Conservation (phyloP, 805 yeast species). For the Myxozyma vanderwaltii region DNA sequence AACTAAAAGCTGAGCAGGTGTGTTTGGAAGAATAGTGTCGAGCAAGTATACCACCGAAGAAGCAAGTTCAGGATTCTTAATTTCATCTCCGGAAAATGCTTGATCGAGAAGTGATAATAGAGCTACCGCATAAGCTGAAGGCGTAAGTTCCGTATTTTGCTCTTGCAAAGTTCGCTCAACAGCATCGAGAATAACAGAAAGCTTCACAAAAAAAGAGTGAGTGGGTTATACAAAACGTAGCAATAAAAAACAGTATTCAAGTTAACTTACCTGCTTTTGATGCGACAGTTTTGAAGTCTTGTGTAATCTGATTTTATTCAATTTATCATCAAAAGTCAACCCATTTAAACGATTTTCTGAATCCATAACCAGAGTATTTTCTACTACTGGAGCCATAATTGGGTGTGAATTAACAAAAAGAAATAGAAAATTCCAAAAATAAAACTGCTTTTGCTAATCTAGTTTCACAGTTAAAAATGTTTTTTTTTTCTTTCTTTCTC, state of each 20-base stretch:
- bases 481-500: not conserved
- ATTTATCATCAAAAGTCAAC: slow-evolving; percentile 55
- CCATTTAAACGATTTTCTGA: slow-evolving; percentile 1
- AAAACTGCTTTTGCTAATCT: too few species aligned
- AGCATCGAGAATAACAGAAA: slow-evolving; percentile 72
- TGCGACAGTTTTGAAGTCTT: slow-evolving; percentile 77
- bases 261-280: slow-evolving; percentile 63
- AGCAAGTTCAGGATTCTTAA: slow-evolving; percentile 64
- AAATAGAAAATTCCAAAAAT: too few species aligned
- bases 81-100: slow-evolving; percentile 55
- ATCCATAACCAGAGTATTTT: not conserved
- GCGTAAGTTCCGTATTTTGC: slow-evolving; percentile 58
- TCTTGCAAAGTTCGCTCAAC: slow-evolving; percentile 85
- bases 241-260: not conserved
- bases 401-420: too few species aligned
- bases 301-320: slow-evolving; percentile 71
- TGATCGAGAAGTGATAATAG: slow-evolving; percentile 81
- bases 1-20: slow-evolving; percentile 65
- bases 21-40: slow-evolving; percentile 72
- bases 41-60: slow-evolving; percentile 65
- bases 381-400: slow-evolving; percentile 14
- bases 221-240: not conserved
- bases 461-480: not conserved
- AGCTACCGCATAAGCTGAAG: slow-evolving; percentile 84
- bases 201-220: not conserved